These are phyloP conservation scores for Cymbomonas tetramitiformis DNA, from an alignment of 139 green algal genomes.

Conservation along the genomic window DNA sequence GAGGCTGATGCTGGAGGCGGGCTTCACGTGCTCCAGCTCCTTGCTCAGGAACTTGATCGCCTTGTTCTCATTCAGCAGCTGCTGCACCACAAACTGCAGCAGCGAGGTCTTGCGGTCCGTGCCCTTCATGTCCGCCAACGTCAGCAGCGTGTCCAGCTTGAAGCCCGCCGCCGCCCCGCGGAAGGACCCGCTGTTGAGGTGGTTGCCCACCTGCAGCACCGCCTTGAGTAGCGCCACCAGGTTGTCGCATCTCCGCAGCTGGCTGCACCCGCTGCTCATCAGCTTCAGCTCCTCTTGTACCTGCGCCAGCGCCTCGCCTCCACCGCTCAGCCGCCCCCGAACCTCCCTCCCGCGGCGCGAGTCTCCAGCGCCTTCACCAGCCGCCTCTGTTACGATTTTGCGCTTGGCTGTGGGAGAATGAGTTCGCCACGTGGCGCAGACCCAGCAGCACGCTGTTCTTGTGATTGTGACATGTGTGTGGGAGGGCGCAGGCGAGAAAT, in stretches of 20 bases:
- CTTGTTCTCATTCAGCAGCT: conserved; percentile 24
- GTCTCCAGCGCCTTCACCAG: too few species aligned
- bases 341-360: too few species aligned
- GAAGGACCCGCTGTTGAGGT: conserved; percentile 46
- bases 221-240: conserved; percentile 30
- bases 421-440: background rate
- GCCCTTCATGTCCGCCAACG: conserved; percentile 47
- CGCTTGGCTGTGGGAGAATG: background rate
- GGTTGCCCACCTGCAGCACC: conserved; percentile 49
- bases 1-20: background rate
- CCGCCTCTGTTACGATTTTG: background rate
- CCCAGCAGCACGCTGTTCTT: too few species aligned
- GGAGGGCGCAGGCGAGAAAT: too few species aligned
- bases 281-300: background rate
- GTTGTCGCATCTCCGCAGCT: conserved; percentile 23
- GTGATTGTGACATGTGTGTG: too few species aligned
- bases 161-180: conserved; percentile 37
- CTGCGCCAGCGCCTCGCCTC: background rate
- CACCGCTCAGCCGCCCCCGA: too few species aligned
- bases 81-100: conserved; percentile 54
- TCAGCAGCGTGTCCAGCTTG: conserved; percentile 39
- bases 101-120: conserved; percentile 47
- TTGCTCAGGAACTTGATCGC: conserved; percentile 4
- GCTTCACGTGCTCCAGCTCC: conserved; percentile 11
- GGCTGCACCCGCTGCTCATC: conserved; percentile 13